Percentiles rank a stretch among this genome's conserved stretches.
These are phyloP conservation scores for Coemansia sp. DNA, from an alignment of 192 early-diverging fungal genomes.

Conservation along the genomic window DNA sequence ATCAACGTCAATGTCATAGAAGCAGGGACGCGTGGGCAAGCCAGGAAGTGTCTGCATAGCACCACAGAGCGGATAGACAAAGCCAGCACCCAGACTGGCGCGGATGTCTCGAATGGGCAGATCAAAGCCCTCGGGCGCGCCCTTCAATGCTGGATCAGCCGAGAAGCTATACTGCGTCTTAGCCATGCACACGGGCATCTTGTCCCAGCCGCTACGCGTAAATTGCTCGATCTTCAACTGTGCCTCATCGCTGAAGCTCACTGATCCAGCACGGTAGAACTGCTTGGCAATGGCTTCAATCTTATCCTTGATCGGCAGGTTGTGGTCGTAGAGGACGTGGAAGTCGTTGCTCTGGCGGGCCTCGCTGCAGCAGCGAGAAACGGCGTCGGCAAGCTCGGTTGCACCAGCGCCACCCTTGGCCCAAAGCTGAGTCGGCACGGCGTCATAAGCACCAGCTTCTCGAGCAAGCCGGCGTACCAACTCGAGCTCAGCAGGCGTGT, in stretches of 20 bases:
- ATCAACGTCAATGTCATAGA: conserved; percentile 95
- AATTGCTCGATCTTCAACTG: conserved; percentile 86
- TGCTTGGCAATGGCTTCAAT: conserved; percentile 90
- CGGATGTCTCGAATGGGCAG: conserved; percentile 95
- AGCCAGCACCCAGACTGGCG: conserved; percentile 94
- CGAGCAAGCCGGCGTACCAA: conserved; percentile 70
- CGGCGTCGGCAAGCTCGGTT: conserved; percentile 80
- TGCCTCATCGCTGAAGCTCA: conserved; percentile 82
- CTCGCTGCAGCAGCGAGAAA: conserved; percentile 44
- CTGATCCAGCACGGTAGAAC: conserved; percentile 94
- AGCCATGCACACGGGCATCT: conserved; percentile 97
- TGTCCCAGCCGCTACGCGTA: conserved; percentile 80
- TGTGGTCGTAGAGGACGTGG: conserved; percentile 85
- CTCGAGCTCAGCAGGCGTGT: conserved; percentile 83
- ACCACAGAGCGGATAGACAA: conserved; percentile 94
- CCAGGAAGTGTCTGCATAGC: conserved; percentile 99
- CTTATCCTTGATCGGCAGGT: conserved; percentile 79
- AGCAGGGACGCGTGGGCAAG: conserved; percentile 92
- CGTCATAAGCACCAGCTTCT: conserved; percentile 84
- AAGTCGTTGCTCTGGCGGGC: conserved; percentile 52
- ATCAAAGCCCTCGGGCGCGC: conserved; percentile 87
- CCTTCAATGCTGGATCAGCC: conserved; percentile 89
- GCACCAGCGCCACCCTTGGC: conserved; percentile 91
- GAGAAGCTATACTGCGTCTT: conserved; percentile 96
- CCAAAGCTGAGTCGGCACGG: conserved; percentile 91